These are phyloP conservation scores for Beverwykella pulmonaria DNA, from an alignment of 495 filamentous ascomycete genomes.

Conservation along the genomic window DNA sequence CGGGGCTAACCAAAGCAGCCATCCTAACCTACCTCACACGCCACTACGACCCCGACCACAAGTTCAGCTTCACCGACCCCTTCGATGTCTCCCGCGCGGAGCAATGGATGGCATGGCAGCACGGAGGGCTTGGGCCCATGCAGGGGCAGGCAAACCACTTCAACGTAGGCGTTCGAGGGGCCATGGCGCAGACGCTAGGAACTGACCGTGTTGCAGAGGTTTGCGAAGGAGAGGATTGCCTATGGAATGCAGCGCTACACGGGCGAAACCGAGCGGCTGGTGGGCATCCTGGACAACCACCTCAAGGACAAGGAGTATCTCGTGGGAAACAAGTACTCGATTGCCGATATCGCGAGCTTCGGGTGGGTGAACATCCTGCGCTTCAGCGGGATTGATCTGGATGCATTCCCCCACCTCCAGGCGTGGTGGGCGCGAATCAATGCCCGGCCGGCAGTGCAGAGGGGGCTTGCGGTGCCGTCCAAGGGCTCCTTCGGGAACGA, in stretches of 20 bases:
- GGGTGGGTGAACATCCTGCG: conserved; percentile 42
- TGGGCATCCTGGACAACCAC: conserved; percentile 44
- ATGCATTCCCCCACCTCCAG: conserved; percentile 42
- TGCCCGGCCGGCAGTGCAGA: conserved; percentile 43
- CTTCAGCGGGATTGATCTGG: conserved; percentile 41
- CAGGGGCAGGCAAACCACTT: conserved; percentile 48
- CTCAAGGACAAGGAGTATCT: conserved; percentile 42
- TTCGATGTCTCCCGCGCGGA: conserved; percentile 42
- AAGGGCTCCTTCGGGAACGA: conserved; percentile 34
- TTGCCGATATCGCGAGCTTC: conserved; percentile 46
- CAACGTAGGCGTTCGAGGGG: conserved; percentile 22
- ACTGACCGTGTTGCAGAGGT: conserved; percentile 25
- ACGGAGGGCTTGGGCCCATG: conserved; percentile 47
- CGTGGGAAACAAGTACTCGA: conserved; percentile 46
- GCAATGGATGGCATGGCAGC: conserved; percentile 50
- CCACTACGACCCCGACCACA: conserved; percentile 47
- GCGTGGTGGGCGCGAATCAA: conserved; percentile 43
- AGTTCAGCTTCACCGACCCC: conserved; percentile 45
- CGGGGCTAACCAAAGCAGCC: conserved; percentile 16
- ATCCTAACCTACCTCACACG: conserved; percentile 45
- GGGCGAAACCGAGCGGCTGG: conserved; percentile 47
- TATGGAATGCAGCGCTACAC: conserved; percentile 45
- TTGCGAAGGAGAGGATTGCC: conserved; percentile 42
- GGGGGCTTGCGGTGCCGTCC: conserved; percentile 38
- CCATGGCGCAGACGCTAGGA: background rate